phyloP scores from a whole-genome alignment of 1,139 yeast genomes.

The Debaryomyces singareniensis region DNA sequence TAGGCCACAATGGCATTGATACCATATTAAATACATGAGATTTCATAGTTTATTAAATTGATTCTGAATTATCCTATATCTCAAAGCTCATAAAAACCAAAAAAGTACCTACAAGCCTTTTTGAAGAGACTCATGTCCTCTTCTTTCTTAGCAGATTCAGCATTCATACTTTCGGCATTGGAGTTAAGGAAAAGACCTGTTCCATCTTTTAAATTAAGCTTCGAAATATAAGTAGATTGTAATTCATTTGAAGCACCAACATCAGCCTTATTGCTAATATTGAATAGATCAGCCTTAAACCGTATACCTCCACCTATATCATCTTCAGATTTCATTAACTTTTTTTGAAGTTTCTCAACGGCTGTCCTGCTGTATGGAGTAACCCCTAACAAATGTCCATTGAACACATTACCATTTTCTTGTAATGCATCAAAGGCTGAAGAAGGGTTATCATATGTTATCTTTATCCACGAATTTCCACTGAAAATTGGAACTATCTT shows the following conservation, averaged over 20 bases:
- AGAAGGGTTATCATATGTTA: conserved; percentile 71
- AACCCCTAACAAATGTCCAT: conserved; percentile 72
- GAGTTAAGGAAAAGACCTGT: conserved; percentile 30
- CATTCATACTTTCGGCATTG: conserved; percentile 13
- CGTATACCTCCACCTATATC: conserved; percentile 48
- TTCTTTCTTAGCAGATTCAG: conserved; percentile 15
- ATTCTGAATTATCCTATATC: too few species aligned
- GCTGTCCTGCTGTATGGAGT: conserved; percentile 59
- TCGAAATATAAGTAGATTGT: conserved; percentile 13
- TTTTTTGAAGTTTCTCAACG: conserved; percentile 57
- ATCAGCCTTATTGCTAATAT: conserved; percentile 4
- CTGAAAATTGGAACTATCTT: conserved; percentile 60
- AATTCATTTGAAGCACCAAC: conserved; percentile 5
- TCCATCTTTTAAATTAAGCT: conserved; percentile 38
- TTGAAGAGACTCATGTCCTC: conserved; percentile 32
- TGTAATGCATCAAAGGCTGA: conserved; percentile 79
- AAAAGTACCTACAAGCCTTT: conserved; percentile 29
- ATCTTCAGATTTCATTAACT: conserved; percentile 44
- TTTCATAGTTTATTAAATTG: conserved; percentile 1
- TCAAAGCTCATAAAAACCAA: conserved; percentile 43
- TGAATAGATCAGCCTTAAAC: conserved; percentile 5
- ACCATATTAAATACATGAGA: conserved; percentile 1
- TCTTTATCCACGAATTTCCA: conserved; percentile 83
- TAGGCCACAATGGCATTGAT: conserved; percentile 5
- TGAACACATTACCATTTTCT: conserved; percentile 70